Evolutionary conservation across 1,284 basidiomycete genomes (phyloP).

Genomic region (Agroathelia rolfsii): DNA sequence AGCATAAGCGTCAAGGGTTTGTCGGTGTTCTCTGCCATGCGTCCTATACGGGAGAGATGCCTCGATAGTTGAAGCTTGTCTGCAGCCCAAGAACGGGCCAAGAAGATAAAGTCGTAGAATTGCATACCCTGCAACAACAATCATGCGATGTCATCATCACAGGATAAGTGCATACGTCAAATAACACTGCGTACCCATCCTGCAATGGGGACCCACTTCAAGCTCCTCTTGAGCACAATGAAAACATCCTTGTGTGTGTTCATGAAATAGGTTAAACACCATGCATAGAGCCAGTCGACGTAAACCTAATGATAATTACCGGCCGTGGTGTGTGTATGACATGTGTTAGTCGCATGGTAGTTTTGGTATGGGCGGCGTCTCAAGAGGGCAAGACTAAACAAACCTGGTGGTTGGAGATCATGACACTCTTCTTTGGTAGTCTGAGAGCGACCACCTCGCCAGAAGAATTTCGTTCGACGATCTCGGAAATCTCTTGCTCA

Average conservation of each 20-base stretch:
- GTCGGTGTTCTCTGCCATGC: slow-evolving; percentile 50
- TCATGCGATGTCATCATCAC: not conserved
- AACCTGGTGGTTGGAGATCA: slow-evolving; percentile 80
- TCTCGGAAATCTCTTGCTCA: slow-evolving; percentile 40
- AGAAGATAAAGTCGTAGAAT: slow-evolving; percentile 86
- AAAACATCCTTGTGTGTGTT: slow-evolving; percentile 62
- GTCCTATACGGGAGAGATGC: slow-evolving; percentile 48
- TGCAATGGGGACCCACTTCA: slow-evolving; percentile 81
- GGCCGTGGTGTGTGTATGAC: slow-evolving; percentile 6
- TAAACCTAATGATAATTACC: slow-evolving; percentile 53
- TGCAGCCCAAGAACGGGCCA: slow-evolving; percentile 79
- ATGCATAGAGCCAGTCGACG: slow-evolving; percentile 88
- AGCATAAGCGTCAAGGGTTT: slow-evolving; percentile 76
- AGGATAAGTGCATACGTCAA: not conserved
- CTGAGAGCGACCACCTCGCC: slow-evolving; percentile 56
- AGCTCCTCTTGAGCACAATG: slow-evolving; percentile 84
- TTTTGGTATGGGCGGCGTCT: slow-evolving; percentile 7
- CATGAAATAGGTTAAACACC: slow-evolving; percentile 77
- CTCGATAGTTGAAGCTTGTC: slow-evolving; percentile 59
- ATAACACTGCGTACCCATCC: slow-evolving; percentile 61
- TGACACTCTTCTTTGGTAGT: slow-evolving; percentile 67
- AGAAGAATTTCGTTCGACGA: slow-evolving; percentile 44
- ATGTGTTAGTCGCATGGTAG: not conserved
- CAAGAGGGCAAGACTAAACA: slow-evolving; percentile 11
- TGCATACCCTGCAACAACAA: slow-evolving; percentile 63